Base-by-base conservation (phyloP, 2,329 filamentous ascomycete genomes). In the Dothideomycetidae sp. region DNA sequence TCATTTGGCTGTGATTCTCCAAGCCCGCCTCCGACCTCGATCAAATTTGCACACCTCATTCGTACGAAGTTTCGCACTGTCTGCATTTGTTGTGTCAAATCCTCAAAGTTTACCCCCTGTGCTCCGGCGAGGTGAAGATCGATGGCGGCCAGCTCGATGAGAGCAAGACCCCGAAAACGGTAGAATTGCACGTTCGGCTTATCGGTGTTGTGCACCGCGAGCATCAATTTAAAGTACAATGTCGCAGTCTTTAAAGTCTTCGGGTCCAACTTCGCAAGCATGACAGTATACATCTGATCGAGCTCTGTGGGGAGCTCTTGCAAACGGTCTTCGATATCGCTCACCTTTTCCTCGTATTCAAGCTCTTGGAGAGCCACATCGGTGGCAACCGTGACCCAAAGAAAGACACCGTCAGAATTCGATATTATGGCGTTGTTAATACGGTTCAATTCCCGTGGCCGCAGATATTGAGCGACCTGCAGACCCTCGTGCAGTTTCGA, bases 311-410 rank as follows among this genome's bases (percentile, higher is more conserved):
- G 33, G 5, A 35, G 11, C 10, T 35, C 33, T 2, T 35, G 9
- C 16, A 35, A 13, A n/a, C 33, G 16, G 10, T 16, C n/a, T 3
- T 14, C 9, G 2, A 35, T 35, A 14, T 18, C 5, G 3, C 11
- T 13, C 3, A 12, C 10, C 13, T 3, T 35, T 13, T 35, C 33
- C n/a, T 35, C 16, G 5, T 23, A 12, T 13, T 26, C 18, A 3
- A 35, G 17, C 11, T 21, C 33, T 3, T 14, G 2, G 13, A 35
- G 11, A 10, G 28, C 19, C 18, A n/a, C 10, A 13, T 35, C 9
- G 3, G 33, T 23, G 5, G 19, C 9, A 12, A 35, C 14, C 16
- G 12, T 35, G 9, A 35, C 33, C 33, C 33, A 35, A 5, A 35
- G 33, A 26, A 35, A 35, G 9, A 35, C 33, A 4, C 33, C 33